Base-by-base conservation (phyloP, 768 basidiomycete species). In the Fomitopsis pulvina region DNA sequence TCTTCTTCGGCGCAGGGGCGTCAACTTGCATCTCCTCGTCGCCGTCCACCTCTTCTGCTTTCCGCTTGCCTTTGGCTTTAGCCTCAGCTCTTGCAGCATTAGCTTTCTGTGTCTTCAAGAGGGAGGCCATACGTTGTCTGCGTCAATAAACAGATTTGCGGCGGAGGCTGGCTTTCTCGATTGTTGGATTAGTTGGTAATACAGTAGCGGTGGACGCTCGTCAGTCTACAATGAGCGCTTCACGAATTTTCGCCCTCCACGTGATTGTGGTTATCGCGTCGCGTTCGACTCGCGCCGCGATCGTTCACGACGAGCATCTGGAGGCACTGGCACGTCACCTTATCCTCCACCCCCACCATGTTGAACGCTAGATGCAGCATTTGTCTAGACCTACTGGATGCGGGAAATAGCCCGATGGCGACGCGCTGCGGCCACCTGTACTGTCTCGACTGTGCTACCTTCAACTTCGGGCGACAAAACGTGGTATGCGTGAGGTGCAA, bases 71-170 rank as follows among this genome's bases (percentile, higher is more conserved):
- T 54, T 78, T 80, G 21, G 55, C 49, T 50, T 67, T 72, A 24
- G 61, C 56, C 11, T 73, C 73, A 8, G 68, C 68, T 44, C 76
- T 78, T 3, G 70, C 62, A 18, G 78, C 77, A 59, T 85, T 83
- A 20, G 70, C 70, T 50, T 76, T 77, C 58, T 81, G 83, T 3
- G 73, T 72, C 65, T 80, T 85, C 42, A 86, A 65, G 29, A 85
- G 60, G 4, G 84, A 79, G 38, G 84, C 74, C 87, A 88, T 88
- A n/a, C n/a, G n/a, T n/a, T n/a, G n/a, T n/a, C n/a, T n/a, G n/a
- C n/a, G n/a, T n/a, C n/a, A n/a, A n/a, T n/a, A n/a, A n/a, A n/a
- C n/a, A n/a, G n/a, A n/a, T n/a, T n/a, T n/a, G n/a, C n/a, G n/a
- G n/a, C n/a, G n/a, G n/a, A n/a, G n/a, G n/a, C n/a, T n/a, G n/a